Evolutionary conservation across 768 basidiomycete species (phyloP), one percentile per base, ranked within the genome.

Genomic region (Cubamyces sp.): DNA sequence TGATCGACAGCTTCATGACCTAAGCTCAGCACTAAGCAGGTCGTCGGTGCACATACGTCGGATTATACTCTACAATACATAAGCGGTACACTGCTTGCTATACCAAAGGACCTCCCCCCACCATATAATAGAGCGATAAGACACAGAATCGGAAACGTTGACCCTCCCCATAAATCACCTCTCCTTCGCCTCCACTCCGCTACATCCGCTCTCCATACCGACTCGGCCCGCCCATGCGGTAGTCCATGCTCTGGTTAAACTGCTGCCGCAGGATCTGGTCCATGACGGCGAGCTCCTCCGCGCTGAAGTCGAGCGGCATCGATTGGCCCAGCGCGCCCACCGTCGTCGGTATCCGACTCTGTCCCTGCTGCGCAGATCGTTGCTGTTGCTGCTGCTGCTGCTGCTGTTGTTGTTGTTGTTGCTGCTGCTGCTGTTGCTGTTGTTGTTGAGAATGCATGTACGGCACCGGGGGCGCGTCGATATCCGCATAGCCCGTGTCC

Each of bases 231-330:
- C 39, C 40, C 49, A 59, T 26, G 3, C 57, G 57, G 49, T 59
- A 62, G 54, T 62, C 54, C 54, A 62, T 51, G 21, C 54, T 41
- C 7, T 43, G 28, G 21, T 62, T 34, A 49, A 51, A 65, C 60
- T 69, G 66, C 64, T 71, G 70, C 54, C 68, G 43, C 50, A 66
- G 28, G 40, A 71, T 68, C 68, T 69, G 68, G 57, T 71, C 68
- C 70, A 71, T 71, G 41, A 69, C 61, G 57, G 68, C 68, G 25
- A 71, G 61, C 67, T 71, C 70, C 57, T 69, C 68, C 49, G 60
- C 59, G 59, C 65, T 67, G 45, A 69, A 71, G 49, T 68, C 70
- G 23, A 70, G 61, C 42, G 65, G 54, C 43, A 68, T 59, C 45
- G 64, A 58, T 47, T 58, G 52, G 34, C 56, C 58, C 30, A 54